Evolutionary conservation across 345 rosid species (phyloP).

Genomic region (Rhodomyrtus tomentosa): DNA sequence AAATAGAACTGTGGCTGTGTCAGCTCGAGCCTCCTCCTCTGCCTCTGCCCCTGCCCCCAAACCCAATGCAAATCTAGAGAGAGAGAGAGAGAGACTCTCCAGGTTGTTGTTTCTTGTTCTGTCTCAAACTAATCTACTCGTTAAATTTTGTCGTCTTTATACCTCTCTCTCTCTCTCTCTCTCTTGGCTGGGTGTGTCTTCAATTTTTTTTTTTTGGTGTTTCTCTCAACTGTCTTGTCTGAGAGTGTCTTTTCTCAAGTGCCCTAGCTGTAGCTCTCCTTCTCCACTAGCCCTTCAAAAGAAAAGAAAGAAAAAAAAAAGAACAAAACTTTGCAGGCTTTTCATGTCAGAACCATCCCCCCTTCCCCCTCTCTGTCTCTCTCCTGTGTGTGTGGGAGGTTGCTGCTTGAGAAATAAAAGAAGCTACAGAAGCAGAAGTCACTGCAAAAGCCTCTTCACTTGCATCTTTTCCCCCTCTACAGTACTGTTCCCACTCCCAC

Average conservation of each 20-base stretch:
- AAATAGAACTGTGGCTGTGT: not conserved
- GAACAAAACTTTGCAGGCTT: conserved; percentile 48
- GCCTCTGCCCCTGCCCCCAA: not conserved
- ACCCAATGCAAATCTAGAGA: not conserved
- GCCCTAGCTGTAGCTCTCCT: conserved; percentile 17
- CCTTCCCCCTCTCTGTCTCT: not conserved
- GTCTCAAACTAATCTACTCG: not conserved
- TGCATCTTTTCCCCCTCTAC: not conserved
- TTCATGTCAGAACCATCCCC: conserved; percentile 25
- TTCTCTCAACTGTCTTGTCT: conserved; percentile 50
- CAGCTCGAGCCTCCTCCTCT: not conserved
- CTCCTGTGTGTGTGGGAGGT: not conserved
- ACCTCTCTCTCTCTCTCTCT: conserved; percentile 5
- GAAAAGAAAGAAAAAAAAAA: not conserved
- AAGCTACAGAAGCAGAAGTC: not conserved
- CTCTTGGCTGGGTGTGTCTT: not conserved
- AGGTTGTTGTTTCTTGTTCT: conserved; percentile 18
- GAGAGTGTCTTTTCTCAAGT: conserved; percentile 43
- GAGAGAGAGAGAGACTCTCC: conserved; percentile 12
- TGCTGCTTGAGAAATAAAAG: not conserved
- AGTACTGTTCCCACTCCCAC: not conserved
- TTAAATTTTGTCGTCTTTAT: not conserved
- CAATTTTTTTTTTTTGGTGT: conserved; percentile 2
- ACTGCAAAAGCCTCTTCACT: not conserved
- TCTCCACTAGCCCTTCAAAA: conserved; percentile 16